Evolutionary conservation across 192 early-diverging fungal genomes (phyloP), one percentile per base, ranked within the genome.

Genomic region (Mycoemilia scoparia): DNA sequence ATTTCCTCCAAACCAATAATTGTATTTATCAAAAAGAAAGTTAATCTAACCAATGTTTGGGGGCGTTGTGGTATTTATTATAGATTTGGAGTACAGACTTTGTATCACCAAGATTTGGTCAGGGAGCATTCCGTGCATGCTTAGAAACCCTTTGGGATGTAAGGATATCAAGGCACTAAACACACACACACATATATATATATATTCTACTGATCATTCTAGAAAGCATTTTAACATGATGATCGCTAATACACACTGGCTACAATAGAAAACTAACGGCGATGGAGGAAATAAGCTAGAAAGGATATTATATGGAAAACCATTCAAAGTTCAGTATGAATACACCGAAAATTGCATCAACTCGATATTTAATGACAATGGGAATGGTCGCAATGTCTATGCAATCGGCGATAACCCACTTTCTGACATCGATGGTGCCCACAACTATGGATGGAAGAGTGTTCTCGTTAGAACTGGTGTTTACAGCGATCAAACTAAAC

Each of bases 21-120:
- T n/a, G n/a, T n/a, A n/a, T n/a, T n/a, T n/a, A n/a, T n/a, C n/a
- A n/a, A n/a, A n/a, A n/a, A n/a, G n/a, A n/a, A n/a, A n/a, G n/a
- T n/a, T n/a, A n/a, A n/a, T n/a, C n/a, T n/a, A n/a, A n/a, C n/a
- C n/a, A n/a, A n/a, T n/a, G n/a, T n/a, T n/a, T n/a, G n/a, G n/a
- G n/a, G n/a, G n/a, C n/a, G n/a, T n/a, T n/a, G n/a, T n/a, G n/a
- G n/a, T n/a, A n/a, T n/a, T n/a, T n/a, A n/a, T n/a, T n/a, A n/a
- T n/a, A n/a, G n/a, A n/a, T n/a, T n/a, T 93, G 84, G 79, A 75
- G 72, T 41, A 89, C 79, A 46, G 83, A 89, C 12, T 86, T 66
- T 27, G 72, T 76, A 12, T 46, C 61, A 0, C 71, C 73, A 27
- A 57, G 88, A 21, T 77, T 83, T 38, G 86, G 65, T 11, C 87